Conservation (phyloP, 805 yeast genomes). For the Pichia rugopelliculosa region DNA sequence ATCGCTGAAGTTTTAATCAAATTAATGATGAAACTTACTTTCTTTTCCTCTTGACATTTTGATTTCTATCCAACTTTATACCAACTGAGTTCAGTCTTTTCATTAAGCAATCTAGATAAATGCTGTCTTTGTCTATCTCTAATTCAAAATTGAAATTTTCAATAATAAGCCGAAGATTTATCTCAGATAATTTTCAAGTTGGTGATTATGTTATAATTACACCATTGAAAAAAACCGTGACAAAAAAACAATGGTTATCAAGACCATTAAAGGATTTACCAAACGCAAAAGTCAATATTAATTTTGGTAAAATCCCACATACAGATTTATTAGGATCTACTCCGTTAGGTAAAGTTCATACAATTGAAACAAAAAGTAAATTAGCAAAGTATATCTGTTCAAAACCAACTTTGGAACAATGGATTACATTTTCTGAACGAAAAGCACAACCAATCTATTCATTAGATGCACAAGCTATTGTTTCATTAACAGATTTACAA, state of each 20-base stretch:
- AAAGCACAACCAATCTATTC: conserved; percentile 48
- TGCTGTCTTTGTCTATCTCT: neutral
- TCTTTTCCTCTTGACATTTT: neutral
- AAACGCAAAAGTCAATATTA: conserved; percentile 12
- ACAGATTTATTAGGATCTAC: conserved; percentile 32
- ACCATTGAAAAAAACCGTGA: conserved; percentile 21
- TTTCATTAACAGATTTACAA: conserved; percentile 39
- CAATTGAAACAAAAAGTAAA: conserved; percentile 12
- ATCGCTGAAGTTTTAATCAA: neutral
- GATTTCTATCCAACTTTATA: too few species aligned
- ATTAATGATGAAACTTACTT: neutral
- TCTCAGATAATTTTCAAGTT: conserved; percentile 4
- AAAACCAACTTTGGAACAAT: conserved; percentile 41
- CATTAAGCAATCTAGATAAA: too few species aligned
- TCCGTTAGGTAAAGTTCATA: conserved; percentile 28
- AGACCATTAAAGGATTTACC: conserved; percentile 20
- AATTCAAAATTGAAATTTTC: neutral
- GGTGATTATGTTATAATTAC: conserved; percentile 29
- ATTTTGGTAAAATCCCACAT: conserved; percentile 29
- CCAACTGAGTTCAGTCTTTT: neutral
- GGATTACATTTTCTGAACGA: conserved; percentile 32
- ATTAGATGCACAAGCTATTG: conserved; percentile 41
- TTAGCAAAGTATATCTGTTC: conserved; percentile 28
- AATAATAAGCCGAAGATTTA: neutral
- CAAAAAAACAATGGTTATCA: conserved; percentile 24